phyloP scores from a whole-genome alignment of 768 basidiomycete species.

The Hericium rajendrae region DNA sequence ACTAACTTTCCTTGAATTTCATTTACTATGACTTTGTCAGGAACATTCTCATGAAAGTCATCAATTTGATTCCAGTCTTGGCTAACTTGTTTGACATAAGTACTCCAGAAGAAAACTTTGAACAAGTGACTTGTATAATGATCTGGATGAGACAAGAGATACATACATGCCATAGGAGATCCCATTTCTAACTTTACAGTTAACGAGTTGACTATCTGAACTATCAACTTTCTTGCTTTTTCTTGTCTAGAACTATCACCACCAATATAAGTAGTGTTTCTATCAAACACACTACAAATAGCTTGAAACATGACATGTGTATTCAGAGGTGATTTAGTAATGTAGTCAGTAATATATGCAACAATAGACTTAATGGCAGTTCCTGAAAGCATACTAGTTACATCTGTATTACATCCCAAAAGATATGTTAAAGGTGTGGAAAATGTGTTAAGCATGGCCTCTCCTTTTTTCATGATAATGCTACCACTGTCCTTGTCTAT shows the following conservation, averaged over 20 bases:
- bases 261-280: conserved; percentile 15
- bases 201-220: conserved; percentile 28
- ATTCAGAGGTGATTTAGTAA: conserved; percentile 31
- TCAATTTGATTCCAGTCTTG: conserved; percentile 7
- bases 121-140: conserved; percentile 30
- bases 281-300: conserved; percentile 17
- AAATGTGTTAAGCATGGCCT: conserved; percentile 29
- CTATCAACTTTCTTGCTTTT: conserved; percentile 23
- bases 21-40: conserved; percentile 9
- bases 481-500: conserved; percentile 23
- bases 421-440: conserved; percentile 23
- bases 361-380: conserved; percentile 30
- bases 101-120: conserved; percentile 24
- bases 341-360: conserved; percentile 33
- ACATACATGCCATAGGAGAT: conserved; percentile 26
- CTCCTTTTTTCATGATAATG: conserved; percentile 21
- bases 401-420: conserved; percentile 30
- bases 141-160: conserved; percentile 27
- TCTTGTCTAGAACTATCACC: conserved; percentile 1
- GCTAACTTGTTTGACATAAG: conserved; percentile 20
- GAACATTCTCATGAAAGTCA: neutral
- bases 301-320: conserved; percentile 29
- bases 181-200: conserved; percentile 28
- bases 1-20: conserved; percentile 12
- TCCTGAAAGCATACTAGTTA: conserved; percentile 28